A percentile compares a stretch with the other conserved stretches of the same genome.
phyloP scores from a whole-genome alignment of 106 monocot genomes.

The Apostasia shenzhenica region DNA sequence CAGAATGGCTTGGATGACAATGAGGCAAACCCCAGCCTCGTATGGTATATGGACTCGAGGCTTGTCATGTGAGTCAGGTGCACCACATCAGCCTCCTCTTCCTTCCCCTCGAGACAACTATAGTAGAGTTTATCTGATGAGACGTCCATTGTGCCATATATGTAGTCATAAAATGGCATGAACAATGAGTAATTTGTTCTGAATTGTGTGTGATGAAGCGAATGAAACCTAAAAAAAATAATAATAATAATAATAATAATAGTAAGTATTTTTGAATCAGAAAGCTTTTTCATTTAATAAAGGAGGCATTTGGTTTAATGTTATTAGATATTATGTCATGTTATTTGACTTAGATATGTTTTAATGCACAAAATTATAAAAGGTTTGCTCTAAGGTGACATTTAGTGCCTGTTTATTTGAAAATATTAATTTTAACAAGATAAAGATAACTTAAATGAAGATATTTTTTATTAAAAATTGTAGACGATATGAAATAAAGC shows the following conservation, averaged over 20 bases:
- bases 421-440: too few species aligned
- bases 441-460: too few species aligned
- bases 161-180: slow-evolving; percentile 84
- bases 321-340: too few species aligned
- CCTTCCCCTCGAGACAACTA: slow-evolving; percentile 27
- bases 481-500: too few species aligned
- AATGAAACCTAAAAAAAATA: slow-evolving; percentile 49
- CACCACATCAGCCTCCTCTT: slow-evolving; percentile 33
- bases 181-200: slow-evolving; percentile 80
- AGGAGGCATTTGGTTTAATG: too few species aligned
- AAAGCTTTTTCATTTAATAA: too few species aligned
- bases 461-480: too few species aligned
- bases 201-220: slow-evolving; percentile 80
- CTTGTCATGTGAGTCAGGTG: slow-evolving; percentile 66
- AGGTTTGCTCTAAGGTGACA: too few species aligned
- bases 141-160: slow-evolving; percentile 55
- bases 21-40: slow-evolving; percentile 46
- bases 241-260: neutral
- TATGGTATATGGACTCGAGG: slow-evolving; percentile 40
- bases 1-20: slow-evolving; percentile 49
- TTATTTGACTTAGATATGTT: too few species aligned
- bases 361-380: too few species aligned
- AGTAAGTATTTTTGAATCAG: too few species aligned
- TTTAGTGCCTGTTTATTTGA: too few species aligned
- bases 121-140: slow-evolving; percentile 43